phyloP scores from a whole-genome alignment of 257 asterid genomes.

The Nicotiana tabacum region DNA sequence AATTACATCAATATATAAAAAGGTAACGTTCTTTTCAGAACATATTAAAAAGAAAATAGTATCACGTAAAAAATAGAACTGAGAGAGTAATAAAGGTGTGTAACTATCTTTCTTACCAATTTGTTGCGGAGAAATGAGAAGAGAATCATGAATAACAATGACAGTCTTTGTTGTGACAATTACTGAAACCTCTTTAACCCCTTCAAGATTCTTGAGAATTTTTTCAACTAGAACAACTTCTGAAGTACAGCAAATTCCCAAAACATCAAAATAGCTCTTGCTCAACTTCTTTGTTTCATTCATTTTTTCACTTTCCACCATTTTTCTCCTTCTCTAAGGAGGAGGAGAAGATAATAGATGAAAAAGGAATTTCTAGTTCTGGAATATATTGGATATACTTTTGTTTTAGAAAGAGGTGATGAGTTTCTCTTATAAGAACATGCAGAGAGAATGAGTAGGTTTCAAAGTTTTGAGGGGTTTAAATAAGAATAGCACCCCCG shows the following conservation, averaged over 20 bases:
- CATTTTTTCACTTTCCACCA: not conserved
- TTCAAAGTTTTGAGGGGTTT: not conserved
- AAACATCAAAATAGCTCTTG: conserved; percentile 78
- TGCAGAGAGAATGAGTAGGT: not conserved
- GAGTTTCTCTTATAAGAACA: not conserved
- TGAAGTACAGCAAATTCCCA: conserved; percentile 74
- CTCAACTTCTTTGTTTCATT: not conserved
- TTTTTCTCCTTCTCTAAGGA: not conserved
- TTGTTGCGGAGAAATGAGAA: conserved; percentile 45
- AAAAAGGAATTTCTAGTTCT: not conserved
- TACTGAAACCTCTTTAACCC: conserved; percentile 59
- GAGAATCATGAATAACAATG: conserved; percentile 58
- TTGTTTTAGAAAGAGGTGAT: not conserved
- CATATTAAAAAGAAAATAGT: not conserved
- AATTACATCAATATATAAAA: not conserved
- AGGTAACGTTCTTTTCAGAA: too few relatives aligned
- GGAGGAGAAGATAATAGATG: not conserved
- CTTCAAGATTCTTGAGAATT: conserved; percentile 54
- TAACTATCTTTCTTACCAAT: conserved; percentile 38
- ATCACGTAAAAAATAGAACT: not conserved
- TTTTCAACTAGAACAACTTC: conserved; percentile 52
- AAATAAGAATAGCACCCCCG: not conserved
- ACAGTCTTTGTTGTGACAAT: conserved; percentile 59
- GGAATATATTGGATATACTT: too few relatives aligned
- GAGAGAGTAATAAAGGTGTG: not conserved